Conservation (phyloP, 345 rosid species). For the Iberis pinnata region DNA sequence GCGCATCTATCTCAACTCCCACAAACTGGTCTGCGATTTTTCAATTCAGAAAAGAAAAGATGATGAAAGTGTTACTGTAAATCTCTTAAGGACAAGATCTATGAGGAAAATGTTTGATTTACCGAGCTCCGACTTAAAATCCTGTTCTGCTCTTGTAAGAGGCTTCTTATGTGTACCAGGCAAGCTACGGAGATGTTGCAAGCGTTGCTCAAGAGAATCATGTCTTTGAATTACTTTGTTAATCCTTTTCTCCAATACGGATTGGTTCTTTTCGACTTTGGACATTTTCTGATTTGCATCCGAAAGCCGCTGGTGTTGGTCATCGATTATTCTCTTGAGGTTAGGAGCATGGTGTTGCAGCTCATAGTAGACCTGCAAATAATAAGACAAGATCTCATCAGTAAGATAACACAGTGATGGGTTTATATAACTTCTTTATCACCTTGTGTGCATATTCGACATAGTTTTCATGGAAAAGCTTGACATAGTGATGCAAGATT, state of each 20-base stretch:
- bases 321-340: conserved; percentile 66
- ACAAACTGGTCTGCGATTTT: conserved; percentile 48
- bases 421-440: conserved; percentile 21
- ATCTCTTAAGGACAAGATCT: background rate
- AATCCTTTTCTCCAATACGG: conserved; percentile 50
- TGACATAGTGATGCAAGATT: conserved; percentile 75
- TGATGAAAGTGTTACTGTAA: background rate
- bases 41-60: background rate
- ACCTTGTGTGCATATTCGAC: conserved; percentile 97
- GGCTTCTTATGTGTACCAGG: conserved; percentile 77
- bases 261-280: conserved; percentile 62
- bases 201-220: conserved; percentile 49
- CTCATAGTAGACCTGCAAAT: conserved; percentile 68
- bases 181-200: conserved; percentile 57
- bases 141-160: conserved; percentile 76
- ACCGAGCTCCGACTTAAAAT: conserved; percentile 82
- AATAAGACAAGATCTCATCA: background rate
- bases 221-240: conserved; percentile 40
- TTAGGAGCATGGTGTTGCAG: conserved; percentile 85
- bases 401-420: background rate
- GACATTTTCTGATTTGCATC: conserved; percentile 58
- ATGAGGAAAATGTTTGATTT: conserved; percentile 29
- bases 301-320: conserved; percentile 52
- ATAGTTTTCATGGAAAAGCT: conserved; percentile 89
- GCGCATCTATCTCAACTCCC: conserved; percentile 63